Percentiles rank a stretch among this genome's conserved stretches.
phyloP scores from a whole-genome alignment of 345 rosid species.

The Eucalyptus rudis region DNA sequence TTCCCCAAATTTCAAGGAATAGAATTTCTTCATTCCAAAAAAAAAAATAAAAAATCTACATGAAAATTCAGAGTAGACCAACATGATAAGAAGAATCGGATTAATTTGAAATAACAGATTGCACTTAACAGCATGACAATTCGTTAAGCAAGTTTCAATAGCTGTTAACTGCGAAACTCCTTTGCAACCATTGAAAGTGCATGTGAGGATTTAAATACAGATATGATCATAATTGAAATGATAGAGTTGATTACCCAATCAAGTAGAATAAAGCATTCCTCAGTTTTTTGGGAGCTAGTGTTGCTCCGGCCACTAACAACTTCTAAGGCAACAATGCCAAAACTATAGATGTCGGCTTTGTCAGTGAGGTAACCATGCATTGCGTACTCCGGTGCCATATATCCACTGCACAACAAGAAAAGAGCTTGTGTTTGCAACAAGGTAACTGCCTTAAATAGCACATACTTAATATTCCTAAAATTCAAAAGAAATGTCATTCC shows the following conservation, averaged over 20 bases:
- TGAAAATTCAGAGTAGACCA: not conserved
- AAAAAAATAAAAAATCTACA: too few relatives aligned
- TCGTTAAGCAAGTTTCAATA: not conserved
- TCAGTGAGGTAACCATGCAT: conserved; percentile 15
- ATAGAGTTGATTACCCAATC: conserved; percentile 6
- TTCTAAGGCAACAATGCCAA: conserved; percentile 13
- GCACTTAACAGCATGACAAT: not conserved
- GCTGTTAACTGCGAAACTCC: not conserved
- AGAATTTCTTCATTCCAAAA: too few relatives aligned
- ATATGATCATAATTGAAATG: not conserved
- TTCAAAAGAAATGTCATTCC: not conserved
- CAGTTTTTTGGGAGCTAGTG: not conserved
- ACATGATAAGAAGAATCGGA: not conserved
- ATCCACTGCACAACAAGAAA: conserved; percentile 3
- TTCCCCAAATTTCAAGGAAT: not conserved
- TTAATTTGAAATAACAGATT: not conserved
- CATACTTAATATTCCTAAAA: not conserved
- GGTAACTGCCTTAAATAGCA: not conserved
- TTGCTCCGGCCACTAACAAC: conserved; percentile 8
- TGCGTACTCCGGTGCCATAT: conserved; percentile 29
- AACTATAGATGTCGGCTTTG: conserved; percentile 25
- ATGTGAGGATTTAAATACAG: not conserved
- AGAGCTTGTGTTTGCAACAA: not conserved
- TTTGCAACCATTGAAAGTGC: not conserved
- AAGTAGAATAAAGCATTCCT: conserved; percentile 4